Evolutionary conservation across 1,139 yeast genomes (phyloP), one percentile per base, ranked within the genome.

Genomic region (Sugiyamaella novakii): DNA sequence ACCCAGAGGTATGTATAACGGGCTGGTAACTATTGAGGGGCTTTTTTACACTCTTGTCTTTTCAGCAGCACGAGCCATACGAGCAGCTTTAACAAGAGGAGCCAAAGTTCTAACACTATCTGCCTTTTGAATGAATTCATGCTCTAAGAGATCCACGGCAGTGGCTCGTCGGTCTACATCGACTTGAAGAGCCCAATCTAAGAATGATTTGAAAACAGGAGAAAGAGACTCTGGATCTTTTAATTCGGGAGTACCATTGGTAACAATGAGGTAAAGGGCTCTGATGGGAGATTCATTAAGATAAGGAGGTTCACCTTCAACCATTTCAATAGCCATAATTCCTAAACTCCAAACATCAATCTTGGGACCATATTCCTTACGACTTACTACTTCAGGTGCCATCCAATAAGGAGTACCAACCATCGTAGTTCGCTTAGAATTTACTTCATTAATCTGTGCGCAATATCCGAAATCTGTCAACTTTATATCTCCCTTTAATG

Each of bases 321-420:
- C 87, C 98, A 92, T 92, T 69, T 92, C 98, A 63, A 92, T 89
- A 15, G 91, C 83, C 98, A 92, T 92, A 58, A 92, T 92, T 56
- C 98, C 98, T 56, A 92, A 73, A 10, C 96, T 87, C 98, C 98
- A 92, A 46, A 94, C 84, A 69, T 92, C 98, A 50, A 92, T 96
- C 69, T 94, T 91, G 34, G 97, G 95, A 1, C 97, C 98, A 66
- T 92, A 92, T 61, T 89, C 96, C 65, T 91, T 89, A 57, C 96
- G 76, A 7, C 89, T 81, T 17, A 92, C 96, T 50, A 92, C 96
- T 69, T 92, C 98, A 1, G 98, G 98, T 0, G 98, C 98, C 98
- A 92, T 92, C 98, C 98, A 92, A 67, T 92, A 92, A 3, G 98
- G 98, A 0, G 98, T 92, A n/a, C 98, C 98, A 15, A 92, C 98